A percentile compares a stretch with the other conserved stretches of the same genome.
Evolutionary conservation across 495 filamentous ascomycete genomes (phyloP).

Genomic region (Tuber magnatum): DNA sequence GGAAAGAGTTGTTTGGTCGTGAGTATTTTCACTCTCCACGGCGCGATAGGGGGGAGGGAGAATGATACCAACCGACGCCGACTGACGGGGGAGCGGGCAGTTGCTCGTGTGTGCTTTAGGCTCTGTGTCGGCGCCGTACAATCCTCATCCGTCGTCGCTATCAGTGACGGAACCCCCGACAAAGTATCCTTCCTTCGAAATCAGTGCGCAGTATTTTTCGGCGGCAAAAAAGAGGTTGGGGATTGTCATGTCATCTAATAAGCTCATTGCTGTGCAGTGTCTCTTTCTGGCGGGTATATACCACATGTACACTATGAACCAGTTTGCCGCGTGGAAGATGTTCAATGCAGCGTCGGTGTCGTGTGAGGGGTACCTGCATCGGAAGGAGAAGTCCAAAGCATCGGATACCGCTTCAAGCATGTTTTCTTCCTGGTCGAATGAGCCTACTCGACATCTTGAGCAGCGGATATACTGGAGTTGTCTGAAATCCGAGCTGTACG

Average conservation of each 20-base stretch:
- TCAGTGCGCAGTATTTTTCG: constrained; percentile 30
- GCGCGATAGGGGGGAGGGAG: constrained; percentile 7
- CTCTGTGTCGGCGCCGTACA: constrained; percentile 34
- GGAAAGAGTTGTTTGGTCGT: constrained; percentile 40
- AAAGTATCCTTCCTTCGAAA: constrained; percentile 31
- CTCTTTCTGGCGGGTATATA: constrained; percentile 40
- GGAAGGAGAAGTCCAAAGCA: constrained; percentile 24
- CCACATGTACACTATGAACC: constrained; percentile 39
- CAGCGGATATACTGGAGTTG: constrained; percentile 39
- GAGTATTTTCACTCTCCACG: constrained; percentile 8
- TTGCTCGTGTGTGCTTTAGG: constrained; percentile 39
- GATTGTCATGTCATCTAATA: constrained; percentile 36
- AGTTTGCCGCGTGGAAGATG: constrained; percentile 39
- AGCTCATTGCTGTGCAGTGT: constrained; percentile 37
- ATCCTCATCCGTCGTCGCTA: constrained; percentile 17
- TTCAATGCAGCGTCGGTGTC: constrained; percentile 40
- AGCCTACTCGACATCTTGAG: constrained; percentile 34
- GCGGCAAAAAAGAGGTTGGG: constrained; percentile 34
- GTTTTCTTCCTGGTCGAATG: constrained; percentile 21
- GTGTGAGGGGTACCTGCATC: constrained; percentile 36
- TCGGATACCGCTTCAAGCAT: constrained; percentile 7
- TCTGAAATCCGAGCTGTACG: constrained; percentile 38
- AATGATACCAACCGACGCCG: too few relatives aligned
- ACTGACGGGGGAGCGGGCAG: neutral
- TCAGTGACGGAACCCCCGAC: constrained; percentile 19